Percentiles rank a stretch among this genome's conserved stretches.
Conservation (phyloP, 768 basidiomycete species). For the Hortiboletus campestris region DNA sequence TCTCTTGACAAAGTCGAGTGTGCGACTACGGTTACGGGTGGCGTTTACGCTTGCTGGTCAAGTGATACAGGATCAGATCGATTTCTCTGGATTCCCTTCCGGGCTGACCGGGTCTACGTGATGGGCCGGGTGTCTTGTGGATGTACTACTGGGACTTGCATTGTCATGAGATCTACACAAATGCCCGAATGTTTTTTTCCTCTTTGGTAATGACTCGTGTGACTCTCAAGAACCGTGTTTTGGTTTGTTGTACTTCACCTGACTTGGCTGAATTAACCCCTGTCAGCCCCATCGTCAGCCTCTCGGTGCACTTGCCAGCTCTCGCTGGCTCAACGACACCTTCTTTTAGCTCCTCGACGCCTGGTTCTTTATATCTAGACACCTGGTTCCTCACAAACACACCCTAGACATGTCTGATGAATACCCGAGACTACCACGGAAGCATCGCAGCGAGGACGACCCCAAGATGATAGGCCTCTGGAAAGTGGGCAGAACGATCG, state of each 20-base stretch:
- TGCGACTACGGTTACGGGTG: conserved; percentile 85
- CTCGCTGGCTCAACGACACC: background rate
- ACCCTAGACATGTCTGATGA: conserved; percentile 27
- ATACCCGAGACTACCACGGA: conserved; percentile 30
- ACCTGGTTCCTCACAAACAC: conserved; percentile 16
- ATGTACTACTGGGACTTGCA: conserved; percentile 7
- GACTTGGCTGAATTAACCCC: conserved; percentile 14
- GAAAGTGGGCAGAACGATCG: conserved; percentile 84
- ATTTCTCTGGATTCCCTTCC: conserved; percentile 88
- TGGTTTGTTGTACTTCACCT: conserved; percentile 4
- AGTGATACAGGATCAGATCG: conserved; percentile 85
- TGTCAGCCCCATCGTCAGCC: conserved; percentile 29
- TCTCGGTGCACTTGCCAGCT: background rate
- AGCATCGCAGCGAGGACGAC: conserved; percentile 37
- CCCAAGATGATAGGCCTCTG: conserved; percentile 75
- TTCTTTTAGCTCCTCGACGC: background rate
- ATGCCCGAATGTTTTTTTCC: conserved; percentile 1
- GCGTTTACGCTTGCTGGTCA: conserved; percentile 70
- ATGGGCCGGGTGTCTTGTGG: conserved; percentile 3
- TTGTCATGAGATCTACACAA: conserved; percentile 25
- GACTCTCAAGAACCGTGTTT: background rate
- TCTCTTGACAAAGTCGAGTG: conserved; percentile 53
- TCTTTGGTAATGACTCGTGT: background rate
- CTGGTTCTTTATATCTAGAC: background rate
- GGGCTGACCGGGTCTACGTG: conserved; percentile 54